These are phyloP conservation scores for Jamesozyma rosinii DNA, from an alignment of 805 yeast genomes.

Conservation along the genomic window DNA sequence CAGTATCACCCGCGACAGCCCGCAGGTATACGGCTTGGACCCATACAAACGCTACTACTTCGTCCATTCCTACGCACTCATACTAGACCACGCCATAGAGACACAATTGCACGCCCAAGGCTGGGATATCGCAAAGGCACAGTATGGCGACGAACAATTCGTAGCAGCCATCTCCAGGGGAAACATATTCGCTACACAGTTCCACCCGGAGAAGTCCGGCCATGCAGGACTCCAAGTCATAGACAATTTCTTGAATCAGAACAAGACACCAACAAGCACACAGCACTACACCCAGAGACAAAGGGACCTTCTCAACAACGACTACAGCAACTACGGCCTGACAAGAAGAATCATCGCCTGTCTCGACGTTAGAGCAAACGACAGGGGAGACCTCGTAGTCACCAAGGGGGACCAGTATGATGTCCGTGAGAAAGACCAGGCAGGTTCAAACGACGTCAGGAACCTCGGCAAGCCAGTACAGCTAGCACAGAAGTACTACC, in stretches of 20 bases:
- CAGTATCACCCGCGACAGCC: conserved; percentile 28
- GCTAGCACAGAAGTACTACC: conserved; percentile 79
- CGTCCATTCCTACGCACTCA: conserved; percentile 89
- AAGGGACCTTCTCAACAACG: conserved; percentile 22
- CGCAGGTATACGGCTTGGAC: conserved; percentile 51
- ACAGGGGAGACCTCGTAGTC: conserved; percentile 89
- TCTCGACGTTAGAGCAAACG: conserved; percentile 92
- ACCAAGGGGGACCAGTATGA: conserved; percentile 98
- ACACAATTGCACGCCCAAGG: conserved; percentile 29
- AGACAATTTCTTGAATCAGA: conserved; percentile 52
- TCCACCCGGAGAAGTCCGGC: conserved; percentile 99
- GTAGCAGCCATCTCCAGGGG: conserved; percentile 72
- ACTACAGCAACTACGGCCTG: conserved; percentile 49
- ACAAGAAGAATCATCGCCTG: conserved; percentile 93
- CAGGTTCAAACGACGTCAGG: conserved; percentile 54
- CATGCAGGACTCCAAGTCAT: conserved; percentile 75
- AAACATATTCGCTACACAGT: conserved; percentile 89
- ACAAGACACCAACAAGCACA: conserved; percentile 12
- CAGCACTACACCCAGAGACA: conserved; percentile 19
- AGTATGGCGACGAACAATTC: conserved; percentile 70
- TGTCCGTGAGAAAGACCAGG: conserved; percentile 64
- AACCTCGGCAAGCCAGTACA: conserved; percentile 95
- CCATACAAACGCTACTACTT: conserved; percentile 73
- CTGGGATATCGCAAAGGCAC: conserved; percentile 68
- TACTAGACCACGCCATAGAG: conserved; percentile 36